Percentiles rank a stretch among this genome's conserved stretches.
These are phyloP conservation scores for Termitomyces sp. DNA, from an alignment of 768 basidiomycete genomes.

Conservation along the genomic window DNA sequence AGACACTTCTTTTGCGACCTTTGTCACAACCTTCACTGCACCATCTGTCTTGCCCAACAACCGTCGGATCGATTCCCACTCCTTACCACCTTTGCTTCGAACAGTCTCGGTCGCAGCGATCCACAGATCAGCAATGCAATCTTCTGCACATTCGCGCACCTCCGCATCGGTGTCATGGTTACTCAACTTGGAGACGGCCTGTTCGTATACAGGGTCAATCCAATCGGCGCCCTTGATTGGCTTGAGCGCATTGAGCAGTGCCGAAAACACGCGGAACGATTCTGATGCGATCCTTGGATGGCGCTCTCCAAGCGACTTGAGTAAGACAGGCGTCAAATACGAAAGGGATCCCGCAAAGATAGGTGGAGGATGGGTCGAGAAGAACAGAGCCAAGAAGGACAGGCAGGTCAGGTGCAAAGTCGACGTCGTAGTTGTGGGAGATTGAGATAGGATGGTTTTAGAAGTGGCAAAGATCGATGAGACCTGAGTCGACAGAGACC, in stretches of 20 bases:
- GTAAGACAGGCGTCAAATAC: slow-evolving; percentile 67
- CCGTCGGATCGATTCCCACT: slow-evolving; percentile 81
- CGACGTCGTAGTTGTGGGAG: slow-evolving; percentile 74
- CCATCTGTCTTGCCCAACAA: slow-evolving; percentile 67
- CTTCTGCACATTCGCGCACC: slow-evolving; percentile 79
- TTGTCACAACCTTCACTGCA: slow-evolving; percentile 77
- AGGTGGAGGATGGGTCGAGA: slow-evolving; percentile 61
- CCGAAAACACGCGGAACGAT: slow-evolving; percentile 83
- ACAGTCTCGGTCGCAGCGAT: slow-evolving; percentile 77
- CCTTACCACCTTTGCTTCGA: slow-evolving; percentile 56
- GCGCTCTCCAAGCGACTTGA: slow-evolving; percentile 72
- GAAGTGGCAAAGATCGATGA: slow-evolving; percentile 59
- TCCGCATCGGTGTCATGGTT: slow-evolving; percentile 90
- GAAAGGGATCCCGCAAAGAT: slow-evolving; percentile 61
- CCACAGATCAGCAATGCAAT: slow-evolving; percentile 84
- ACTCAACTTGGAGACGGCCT: slow-evolving; percentile 65
- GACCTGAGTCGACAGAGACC: slow-evolving; percentile 72
- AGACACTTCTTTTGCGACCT: slow-evolving; percentile 73
- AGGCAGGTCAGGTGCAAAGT: slow-evolving; percentile 80
- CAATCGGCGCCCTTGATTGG: slow-evolving; percentile 65
- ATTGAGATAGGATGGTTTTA: slow-evolving; percentile 59
- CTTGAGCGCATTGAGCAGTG: slow-evolving; percentile 71
- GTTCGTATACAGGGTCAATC: slow-evolving; percentile 70
- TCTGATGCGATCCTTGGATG: slow-evolving; percentile 89
- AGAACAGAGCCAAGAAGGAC: slow-evolving; percentile 82